phyloP scores from a whole-genome alignment of 257 asterid genomes.

The Solanum sparsipilum region DNA sequence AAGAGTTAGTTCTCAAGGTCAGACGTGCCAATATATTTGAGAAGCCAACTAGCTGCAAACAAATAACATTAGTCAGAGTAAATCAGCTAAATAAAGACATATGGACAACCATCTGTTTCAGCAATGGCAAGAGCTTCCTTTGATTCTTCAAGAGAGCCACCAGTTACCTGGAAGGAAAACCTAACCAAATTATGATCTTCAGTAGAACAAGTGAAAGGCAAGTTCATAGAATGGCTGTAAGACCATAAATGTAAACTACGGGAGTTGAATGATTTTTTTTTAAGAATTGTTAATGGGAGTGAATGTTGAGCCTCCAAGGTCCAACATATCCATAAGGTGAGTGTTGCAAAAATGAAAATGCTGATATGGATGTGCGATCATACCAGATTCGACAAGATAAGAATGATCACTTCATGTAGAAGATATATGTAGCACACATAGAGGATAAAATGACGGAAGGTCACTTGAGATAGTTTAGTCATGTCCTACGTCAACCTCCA shows the following conservation, averaged over 20 bases:
- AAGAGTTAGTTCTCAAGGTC: not conserved
- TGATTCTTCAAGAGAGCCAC: conserved; percentile 92
- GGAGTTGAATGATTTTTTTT: not conserved
- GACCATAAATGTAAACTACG: not conserved
- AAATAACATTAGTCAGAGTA: not conserved
- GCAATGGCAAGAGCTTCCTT: conserved; percentile 93
- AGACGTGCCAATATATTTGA: not conserved
- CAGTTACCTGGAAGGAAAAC: conserved; percentile 57
- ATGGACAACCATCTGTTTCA: conserved; percentile 74
- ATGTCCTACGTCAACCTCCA: not conserved
- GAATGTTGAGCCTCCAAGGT: not conserved
- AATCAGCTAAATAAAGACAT: not conserved
- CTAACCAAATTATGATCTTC: not conserved
- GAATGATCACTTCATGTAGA: not conserved
- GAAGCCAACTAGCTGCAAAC: not conserved
- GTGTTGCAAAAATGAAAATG: not conserved
- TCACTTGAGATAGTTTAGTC: not conserved
- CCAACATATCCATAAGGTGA: not conserved
- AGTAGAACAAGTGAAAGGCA: not conserved
- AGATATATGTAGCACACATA: not conserved
- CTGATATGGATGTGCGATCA: not conserved
- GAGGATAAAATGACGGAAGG: not conserved
- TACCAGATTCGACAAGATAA: not conserved
- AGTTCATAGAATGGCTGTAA: not conserved
- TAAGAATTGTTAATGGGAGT: not conserved